Conservation (phyloP, 148 eudicot genomes). For the Simmondsia chinensis region DNA sequence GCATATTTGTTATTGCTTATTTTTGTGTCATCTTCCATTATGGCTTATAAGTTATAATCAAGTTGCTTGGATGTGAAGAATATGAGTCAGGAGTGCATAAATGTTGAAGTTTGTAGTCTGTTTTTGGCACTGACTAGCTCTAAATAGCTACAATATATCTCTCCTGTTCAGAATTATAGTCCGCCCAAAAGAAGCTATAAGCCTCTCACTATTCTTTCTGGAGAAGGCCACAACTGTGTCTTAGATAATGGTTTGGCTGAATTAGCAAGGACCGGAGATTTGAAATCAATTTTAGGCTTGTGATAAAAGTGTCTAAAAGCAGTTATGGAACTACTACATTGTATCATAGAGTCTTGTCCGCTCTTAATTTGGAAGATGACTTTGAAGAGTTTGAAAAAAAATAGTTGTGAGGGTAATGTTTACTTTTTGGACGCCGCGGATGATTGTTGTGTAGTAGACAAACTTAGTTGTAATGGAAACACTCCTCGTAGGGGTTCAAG, state of each 20-base stretch:
- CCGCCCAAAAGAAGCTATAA: conserved; percentile 21
- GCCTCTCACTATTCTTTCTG: conserved; percentile 21
- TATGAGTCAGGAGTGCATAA: too few species aligned
- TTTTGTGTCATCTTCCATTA: too few species aligned
- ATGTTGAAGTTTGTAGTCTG: too few species aligned
- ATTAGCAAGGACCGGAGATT: conserved; percentile 23
- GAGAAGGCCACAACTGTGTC: conserved; percentile 22
- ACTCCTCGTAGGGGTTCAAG: conserved; percentile 26
- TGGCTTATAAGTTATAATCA: too few species aligned
- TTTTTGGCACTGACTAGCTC: background rate
- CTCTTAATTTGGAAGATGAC: conserved; percentile 76
- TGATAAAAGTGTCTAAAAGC: conserved; percentile 26
- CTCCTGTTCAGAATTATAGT: conserved; percentile 36
- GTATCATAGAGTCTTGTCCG: conserved; percentile 83
- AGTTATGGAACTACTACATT: conserved; percentile 49
- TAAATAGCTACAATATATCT: background rate
- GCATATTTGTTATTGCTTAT: too few species aligned
- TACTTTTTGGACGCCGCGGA: conserved; percentile 17
- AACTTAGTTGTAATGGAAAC: conserved; percentile 49
- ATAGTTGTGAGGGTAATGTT: conserved; percentile 17
- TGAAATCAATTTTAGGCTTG: conserved; percentile 31
- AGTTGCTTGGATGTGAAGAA: too few species aligned
- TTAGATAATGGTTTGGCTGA: conserved; percentile 30
- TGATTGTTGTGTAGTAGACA: conserved; percentile 21
- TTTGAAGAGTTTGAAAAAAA: conserved; percentile 57